These are phyloP conservation scores for Volvox reticuliferus DNA, from an alignment of 139 green algal species.

Conservation along the genomic window DNA sequence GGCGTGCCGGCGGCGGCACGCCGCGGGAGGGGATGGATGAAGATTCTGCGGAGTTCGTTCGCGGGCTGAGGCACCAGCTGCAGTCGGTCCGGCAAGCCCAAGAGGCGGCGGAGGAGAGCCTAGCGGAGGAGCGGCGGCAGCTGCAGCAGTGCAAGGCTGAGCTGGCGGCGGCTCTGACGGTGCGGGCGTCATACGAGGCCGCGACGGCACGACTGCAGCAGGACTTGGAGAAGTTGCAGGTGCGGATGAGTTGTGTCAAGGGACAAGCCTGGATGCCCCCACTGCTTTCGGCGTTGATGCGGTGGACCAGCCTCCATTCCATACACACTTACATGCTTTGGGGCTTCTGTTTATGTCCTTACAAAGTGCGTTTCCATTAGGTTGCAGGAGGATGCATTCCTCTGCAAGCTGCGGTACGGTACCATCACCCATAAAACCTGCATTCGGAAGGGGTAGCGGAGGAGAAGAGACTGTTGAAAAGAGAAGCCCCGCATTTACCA, in stretches of 20 bases:
- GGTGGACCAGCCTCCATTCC: no score
- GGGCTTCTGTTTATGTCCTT: no score
- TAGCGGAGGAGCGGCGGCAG: slow-evolving; percentile 4
- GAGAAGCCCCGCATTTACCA: no score
- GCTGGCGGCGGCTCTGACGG: neutral
- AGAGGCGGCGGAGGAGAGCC: neutral
- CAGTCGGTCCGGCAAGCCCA: neutral
- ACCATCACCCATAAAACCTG: no score
- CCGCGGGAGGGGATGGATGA: neutral
- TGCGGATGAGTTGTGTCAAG: neutral
- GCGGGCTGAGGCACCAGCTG: neutral
- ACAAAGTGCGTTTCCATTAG: no score
- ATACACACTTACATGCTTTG: no score
- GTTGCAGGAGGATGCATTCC: no score
- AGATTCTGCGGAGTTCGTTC: neutral
- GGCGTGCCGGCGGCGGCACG: neutral
- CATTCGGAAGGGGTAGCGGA: no score
- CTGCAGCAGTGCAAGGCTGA: slow-evolving; percentile 34
- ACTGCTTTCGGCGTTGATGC: no score
- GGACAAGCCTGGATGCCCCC: no score
- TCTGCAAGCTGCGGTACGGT: no score
- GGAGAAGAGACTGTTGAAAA: no score
- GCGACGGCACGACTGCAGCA: neutral
- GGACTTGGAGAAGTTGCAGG: slow-evolving; percentile 35
- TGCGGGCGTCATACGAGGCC: neutral